Evolutionary conservation across 139 green algal species (phyloP), one percentile per base, ranked within the genome.

Genomic region (Chlorella sp.): DNA sequence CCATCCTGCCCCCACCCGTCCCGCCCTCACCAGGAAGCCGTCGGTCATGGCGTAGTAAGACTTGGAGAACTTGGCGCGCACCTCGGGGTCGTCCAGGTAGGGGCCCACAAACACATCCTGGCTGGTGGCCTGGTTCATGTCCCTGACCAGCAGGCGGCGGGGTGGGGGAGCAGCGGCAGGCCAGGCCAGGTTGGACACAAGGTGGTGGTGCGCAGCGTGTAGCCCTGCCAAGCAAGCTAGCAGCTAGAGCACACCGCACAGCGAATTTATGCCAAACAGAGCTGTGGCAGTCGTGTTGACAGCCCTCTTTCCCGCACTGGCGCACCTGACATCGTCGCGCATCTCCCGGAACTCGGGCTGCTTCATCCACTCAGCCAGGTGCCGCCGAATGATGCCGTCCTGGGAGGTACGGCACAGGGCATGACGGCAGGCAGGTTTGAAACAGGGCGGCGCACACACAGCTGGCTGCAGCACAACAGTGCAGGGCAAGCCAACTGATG

Each of bases 21-120:
- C 9, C 41, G 9, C 23, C 0, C 70, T 12, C 72, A 83, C 82
- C 47, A 91, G 71, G 74, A 90, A 88, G 60, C 87, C 94, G 34
- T 93, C 88, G 12, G 93, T 97, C 91, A 98, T 98, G 78, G 90
- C 86, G 13, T 55, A 72, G 90, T 97, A 98, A 57, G 89, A 84
- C 11, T 89, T 36, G 25, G 56, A 86, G 86, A 98, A 98, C 86
- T 93, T 90, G 3, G 67, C 68, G 25, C 86, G 84, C 74, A 87
- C 88, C 56, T 86, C 84, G 0, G 86, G 80, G 86, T 94, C 88
- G 34, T 95, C 91, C 72, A 98, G 89, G 90, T 98, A 98, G 23
- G 95, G 95, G 4, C 95, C 95, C 63, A 91, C 89, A 86, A 98
- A 98, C 39, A 98, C 95, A 32, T 93, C 89, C 88, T 97, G 95